Evolutionary conservation across 2,329 filamentous ascomycete species (phyloP), one percentile per base, ranked within the genome.

Genomic region (Aureobasidium vineae): DNA sequence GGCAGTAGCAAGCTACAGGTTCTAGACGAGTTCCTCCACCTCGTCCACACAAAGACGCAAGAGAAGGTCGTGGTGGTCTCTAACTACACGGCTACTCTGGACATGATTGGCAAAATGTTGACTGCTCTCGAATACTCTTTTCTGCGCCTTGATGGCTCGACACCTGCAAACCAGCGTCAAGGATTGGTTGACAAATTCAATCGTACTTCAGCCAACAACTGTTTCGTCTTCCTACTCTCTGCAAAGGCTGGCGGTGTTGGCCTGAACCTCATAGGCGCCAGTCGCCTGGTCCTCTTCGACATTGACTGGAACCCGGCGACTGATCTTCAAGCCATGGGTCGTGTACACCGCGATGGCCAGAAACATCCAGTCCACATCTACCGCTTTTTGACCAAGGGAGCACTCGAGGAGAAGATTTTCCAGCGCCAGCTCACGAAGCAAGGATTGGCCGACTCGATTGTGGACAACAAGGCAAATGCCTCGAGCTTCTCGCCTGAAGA

Each of bases 11-110:
- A 91, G 73, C 79, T 91, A 26, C 83, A 87, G 50, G 84, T 90
- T 1, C 79, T 91, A 2, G 88, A 91, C 72, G 82, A 84, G 63
- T 79, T 91, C 10, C 77, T 91, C 1, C 83, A 88, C 70, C 82
- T 81, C 13, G 81, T 91, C 28, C 83, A 82, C 57, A 83, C 79
- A 1, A 85, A 80, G 0, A 90, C 88, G 0, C 78, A 82, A 1
- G 89, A 91, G 71, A 91, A 91, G 72, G 84, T 91, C 28, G 87
- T 91, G 11, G 80, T 91, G 10, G 88, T 91, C n/a, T 90, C 88
- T 23, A 90, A 91, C 72, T 91, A 90, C 73, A 91, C 89, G 0
- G 86, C 86, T 11, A 91, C 89, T 0, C 82, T 91, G 11, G 86
- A 89, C 70, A 81, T 91, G 68, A 83, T 91, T 4, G 84, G 83